Evolutionary conservation across 2,329 filamentous ascomycete species (phyloP), one percentile per base, ranked within the genome.

Genomic region (Hirsutella rhossiliensis): DNA sequence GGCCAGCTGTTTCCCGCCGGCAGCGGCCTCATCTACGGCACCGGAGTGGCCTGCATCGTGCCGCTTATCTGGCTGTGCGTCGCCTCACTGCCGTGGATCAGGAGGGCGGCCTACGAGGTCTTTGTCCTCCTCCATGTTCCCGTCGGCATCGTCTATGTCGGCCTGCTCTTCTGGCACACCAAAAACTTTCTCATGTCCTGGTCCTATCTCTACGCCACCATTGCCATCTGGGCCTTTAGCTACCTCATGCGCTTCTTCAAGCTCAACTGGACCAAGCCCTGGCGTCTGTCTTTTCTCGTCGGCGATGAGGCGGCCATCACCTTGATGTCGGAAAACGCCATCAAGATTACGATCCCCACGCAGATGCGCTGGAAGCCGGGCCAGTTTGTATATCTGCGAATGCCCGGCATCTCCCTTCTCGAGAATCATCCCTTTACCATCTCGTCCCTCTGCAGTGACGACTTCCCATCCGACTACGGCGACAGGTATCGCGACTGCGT

Each of bases 381-480:
- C 5, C 92, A 97, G 62, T 96, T 94, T 54, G 84, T 96, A 17
- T 97, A 96, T 59, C 72, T 97, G 18, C 80, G 90, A 43, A 94
- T 97, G 82, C 90, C 90, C 0, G 87, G 87, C 2, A 88, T 97
- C 52, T 89, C 88, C 0, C 62, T 94, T 2, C 80, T 96, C 46
- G 87, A 95, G 52, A 96, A 94, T 53, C 92, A 97, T 54, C 90
- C 90, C 0, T 97, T 97, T 59, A 97, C 92, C 0, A 89, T 97
- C 44, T 81, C 90, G 2, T 96, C 88, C 1, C 73, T 95, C 8
- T 96, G 88, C 64, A 94, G 86, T 57, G 84, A 94, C 38, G 88
- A 95, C 58, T 94, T 96, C 48, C 87, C 88, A 1, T 95, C 89
- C 0, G 84, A 87, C 46, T 95, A 95, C 54, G 89, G 89, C 27